Evolutionary conservation across 768 basidiomycete genomes (phyloP).

Genomic region (Dentipellis fragilis): DNA sequence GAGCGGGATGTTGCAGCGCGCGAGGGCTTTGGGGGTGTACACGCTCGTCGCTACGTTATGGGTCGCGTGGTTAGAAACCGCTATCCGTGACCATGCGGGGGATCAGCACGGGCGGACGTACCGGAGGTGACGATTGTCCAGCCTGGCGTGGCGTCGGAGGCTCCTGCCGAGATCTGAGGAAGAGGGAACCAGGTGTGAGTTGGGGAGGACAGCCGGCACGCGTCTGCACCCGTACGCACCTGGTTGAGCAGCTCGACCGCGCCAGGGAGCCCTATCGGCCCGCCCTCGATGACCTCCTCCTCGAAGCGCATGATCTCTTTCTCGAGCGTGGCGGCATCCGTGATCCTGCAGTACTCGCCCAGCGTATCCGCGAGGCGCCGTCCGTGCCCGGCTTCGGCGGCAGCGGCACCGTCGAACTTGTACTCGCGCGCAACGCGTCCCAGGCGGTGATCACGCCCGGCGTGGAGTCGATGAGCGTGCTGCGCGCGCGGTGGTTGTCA

Average conservation of each 20-base stretch:
- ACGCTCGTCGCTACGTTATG: slow-evolving; percentile 67
- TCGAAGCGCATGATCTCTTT: slow-evolving; percentile 72
- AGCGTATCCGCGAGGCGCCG: slow-evolving; percentile 69
- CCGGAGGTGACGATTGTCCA: slow-evolving; percentile 89
- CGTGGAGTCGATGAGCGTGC: slow-evolving; percentile 74
- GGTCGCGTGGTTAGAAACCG: too few species aligned
- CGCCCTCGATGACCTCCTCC: slow-evolving; percentile 55
- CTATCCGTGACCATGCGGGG: slow-evolving; percentile 54
- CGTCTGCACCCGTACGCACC: too few species aligned
- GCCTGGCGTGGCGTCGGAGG: slow-evolving; percentile 22
- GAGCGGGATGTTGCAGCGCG: slow-evolving; percentile 48
- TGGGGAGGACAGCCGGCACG: not conserved
- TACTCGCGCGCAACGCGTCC: slow-evolving; percentile 62
- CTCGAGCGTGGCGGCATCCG: slow-evolving; percentile 46
- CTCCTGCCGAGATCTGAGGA: slow-evolving; percentile 14
- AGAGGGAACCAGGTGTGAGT: not conserved
- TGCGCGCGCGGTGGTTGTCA: slow-evolving; percentile 18
- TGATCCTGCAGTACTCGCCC: slow-evolving; percentile 54
- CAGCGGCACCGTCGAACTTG: slow-evolving; percentile 31
- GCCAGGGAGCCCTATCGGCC: slow-evolving; percentile 60
- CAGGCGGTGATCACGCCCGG: slow-evolving; percentile 76
- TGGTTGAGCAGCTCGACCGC: slow-evolving; percentile 43
- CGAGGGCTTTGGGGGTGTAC: slow-evolving; percentile 60
- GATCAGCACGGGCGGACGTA: slow-evolving; percentile 63
- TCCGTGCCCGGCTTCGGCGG: slow-evolving; percentile 63